Percentiles rank a stretch among this genome's conserved stretches.
These are phyloP conservation scores for Acanthamoeba healyi DNA, from an alignment of 208 protist genomes.

Conservation along the genomic window DNA sequence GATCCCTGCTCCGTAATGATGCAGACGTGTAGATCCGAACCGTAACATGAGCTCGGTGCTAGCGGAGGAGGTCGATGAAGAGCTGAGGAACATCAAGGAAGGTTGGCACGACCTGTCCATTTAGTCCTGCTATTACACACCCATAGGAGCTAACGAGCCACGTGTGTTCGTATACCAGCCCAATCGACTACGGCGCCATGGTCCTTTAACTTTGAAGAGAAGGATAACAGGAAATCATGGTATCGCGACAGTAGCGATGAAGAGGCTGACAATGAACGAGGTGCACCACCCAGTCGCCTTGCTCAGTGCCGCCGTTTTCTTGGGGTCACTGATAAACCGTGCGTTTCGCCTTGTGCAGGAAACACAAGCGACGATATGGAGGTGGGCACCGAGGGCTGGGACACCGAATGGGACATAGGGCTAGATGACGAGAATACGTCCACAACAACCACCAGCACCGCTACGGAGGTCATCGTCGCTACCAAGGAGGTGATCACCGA, in stretches of 20 bases:
- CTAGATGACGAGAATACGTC: neutral
- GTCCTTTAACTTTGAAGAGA: neutral
- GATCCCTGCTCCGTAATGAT: neutral
- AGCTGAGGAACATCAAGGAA: conserved; percentile 4
- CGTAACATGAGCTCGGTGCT: conserved; percentile 22
- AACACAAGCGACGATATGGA: conserved; percentile 49
- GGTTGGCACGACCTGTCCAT: neutral
- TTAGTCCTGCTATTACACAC: no score
- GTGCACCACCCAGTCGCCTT: neutral
- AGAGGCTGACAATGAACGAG: conserved; percentile 37
- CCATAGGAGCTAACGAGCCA: no score
- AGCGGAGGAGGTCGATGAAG: conserved; percentile 8
- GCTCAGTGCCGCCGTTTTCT: neutral
- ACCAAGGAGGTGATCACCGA: neutral
- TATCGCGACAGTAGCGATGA: neutral
- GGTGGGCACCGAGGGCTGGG: neutral
- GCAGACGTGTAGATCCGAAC: neutral
- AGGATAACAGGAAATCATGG: conserved; percentile 1
- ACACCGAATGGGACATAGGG: neutral
- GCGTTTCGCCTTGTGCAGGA: neutral
- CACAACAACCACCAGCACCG: neutral
- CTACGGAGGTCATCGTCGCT: neutral
- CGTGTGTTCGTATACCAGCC: no score
- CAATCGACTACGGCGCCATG: neutral
- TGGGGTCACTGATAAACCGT: no score